Evolutionary conservation across 345 rosid species (phyloP), one percentile per base, ranked within the genome.

Genomic region (Conringia planisiliqua): DNA sequence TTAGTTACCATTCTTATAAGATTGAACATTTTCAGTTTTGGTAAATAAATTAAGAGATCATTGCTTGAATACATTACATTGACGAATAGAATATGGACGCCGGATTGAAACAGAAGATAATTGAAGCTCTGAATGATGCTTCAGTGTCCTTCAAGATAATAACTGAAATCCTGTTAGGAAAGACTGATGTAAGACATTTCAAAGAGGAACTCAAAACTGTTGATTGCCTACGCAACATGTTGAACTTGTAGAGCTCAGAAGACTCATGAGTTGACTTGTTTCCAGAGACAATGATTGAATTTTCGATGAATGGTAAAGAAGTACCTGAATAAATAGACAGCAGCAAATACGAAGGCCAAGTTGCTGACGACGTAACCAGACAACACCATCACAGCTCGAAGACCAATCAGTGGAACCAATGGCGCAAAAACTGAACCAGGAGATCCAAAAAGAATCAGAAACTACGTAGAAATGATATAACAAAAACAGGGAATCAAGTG

Each of bases 71-170:
- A 48, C 55, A 72, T 72, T 88, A 90, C 98, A 94, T 82, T 59
- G 97, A 88, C 5, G 97, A 83, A 73, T 90, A 92, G 60, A 92
- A 92, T 75, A 94, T 83, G 26, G 97, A 92, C 1, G 97, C 97
- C 0, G 97, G 97, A 68, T 92, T 92, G 85, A 90, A 90, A 85
- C 96, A 90, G 77, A 95, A 95, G 60, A 92, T 75, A 14, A 87
- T 7, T 0, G 97, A 87, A 72, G 99, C 92, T 58, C 80, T 77
- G 17, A 95, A 55, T 43, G 99, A 85, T 11, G 86, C 88, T 42
- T 82, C 81, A 56, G 83, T 62, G 71, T 95, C 97, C 87, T 76
- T 86, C 85, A 95, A 82, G 61, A 92, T 74, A 77, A 83, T 57
- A 68, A 82, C 77, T 29, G 99, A 89, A 76, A 90, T 80, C 92